Percentiles rank a stretch among this genome's conserved stretches.
Evolutionary conservation across 768 basidiomycete genomes (phyloP).

Genomic region (Agaricus sinodeliciosus): DNA sequence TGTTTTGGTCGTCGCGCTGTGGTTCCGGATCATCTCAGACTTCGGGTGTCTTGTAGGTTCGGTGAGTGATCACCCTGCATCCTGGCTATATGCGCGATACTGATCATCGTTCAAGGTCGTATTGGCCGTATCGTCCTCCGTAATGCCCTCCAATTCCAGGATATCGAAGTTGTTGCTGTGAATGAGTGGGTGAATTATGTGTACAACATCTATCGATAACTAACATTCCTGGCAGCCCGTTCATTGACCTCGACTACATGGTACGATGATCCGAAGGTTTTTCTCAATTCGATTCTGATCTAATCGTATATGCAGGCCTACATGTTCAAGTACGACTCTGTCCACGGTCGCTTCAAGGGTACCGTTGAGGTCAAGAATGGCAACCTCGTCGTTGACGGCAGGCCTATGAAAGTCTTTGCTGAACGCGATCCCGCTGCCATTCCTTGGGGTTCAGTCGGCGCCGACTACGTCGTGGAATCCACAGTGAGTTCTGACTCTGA

Average conservation of each 20-base stretch:
- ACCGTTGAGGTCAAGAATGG: slow-evolving; percentile 75
- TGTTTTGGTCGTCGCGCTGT: neutral
- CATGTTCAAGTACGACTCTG: slow-evolving; percentile 98
- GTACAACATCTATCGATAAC: neutral
- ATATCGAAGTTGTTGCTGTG: slow-evolving; percentile 84
- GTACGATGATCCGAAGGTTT: slow-evolving; percentile 30
- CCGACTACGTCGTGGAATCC: slow-evolving; percentile 94
- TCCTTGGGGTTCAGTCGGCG: slow-evolving; percentile 73
- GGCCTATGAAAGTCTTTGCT: slow-evolving; percentile 67
- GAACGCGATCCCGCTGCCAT: slow-evolving; percentile 88
- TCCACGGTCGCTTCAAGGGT: slow-evolving; percentile 91
- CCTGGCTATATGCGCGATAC: neutral
- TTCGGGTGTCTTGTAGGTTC: slow-evolving; percentile 44
- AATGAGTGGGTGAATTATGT: slow-evolving; percentile 67
- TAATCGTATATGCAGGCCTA: slow-evolving; percentile 56
- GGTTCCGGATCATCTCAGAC: slow-evolving; percentile 3
- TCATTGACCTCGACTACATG: slow-evolving; percentile 98
- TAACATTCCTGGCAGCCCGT: slow-evolving; percentile 56
- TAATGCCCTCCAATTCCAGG: slow-evolving; percentile 75
- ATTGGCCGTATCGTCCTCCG: slow-evolving; percentile 98
- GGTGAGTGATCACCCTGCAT: slow-evolving; percentile 39
- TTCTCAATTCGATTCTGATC: neutral
- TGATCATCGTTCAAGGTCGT: slow-evolving; percentile 60
- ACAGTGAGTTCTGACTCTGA: slow-evolving; percentile 44
- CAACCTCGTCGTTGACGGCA: slow-evolving; percentile 70